phyloP scores from a whole-genome alignment of 495 filamentous ascomycete species.

The Lophiostoma macrostomum region DNA sequence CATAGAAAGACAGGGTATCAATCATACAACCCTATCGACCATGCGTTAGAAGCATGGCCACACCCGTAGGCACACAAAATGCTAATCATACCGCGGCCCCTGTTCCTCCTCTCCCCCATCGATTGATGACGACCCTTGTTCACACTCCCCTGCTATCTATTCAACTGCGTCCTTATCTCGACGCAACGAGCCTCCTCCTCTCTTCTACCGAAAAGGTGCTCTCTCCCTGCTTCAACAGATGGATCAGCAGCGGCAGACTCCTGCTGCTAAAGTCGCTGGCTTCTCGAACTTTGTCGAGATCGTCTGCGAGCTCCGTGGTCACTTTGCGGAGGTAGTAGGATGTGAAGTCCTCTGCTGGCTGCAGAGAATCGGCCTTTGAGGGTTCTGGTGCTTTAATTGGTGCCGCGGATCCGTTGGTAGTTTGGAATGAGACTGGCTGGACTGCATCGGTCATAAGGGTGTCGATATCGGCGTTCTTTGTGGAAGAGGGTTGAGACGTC shows the following conservation, averaged over 20 bases:
- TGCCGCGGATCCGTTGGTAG: not conserved
- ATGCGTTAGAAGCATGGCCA: no score
- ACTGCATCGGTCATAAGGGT: not conserved
- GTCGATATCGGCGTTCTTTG: not conserved
- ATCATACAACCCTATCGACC: no score
- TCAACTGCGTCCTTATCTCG: not conserved
- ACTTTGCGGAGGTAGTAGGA: conserved; percentile 58
- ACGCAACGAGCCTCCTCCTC: conserved; percentile 32
- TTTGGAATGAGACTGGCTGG: no score
- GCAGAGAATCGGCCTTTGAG: not conserved
- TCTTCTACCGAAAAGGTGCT: conserved; percentile 38
- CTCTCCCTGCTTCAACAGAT: conserved; percentile 61
- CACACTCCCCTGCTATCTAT: not conserved
- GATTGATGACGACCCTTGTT: no score
- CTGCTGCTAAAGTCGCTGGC: conserved; percentile 66
- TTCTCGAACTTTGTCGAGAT: conserved; percentile 62
- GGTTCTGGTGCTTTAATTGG: not conserved
- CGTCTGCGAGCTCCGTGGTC: conserved; percentile 67
- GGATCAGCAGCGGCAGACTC: conserved; percentile 59
- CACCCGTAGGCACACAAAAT: no score
- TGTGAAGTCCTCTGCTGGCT: conserved; percentile 23
- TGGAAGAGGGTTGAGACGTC: not conserved
- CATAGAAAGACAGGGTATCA: no score
- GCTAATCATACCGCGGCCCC: no score
- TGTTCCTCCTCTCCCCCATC: no score